Base-by-base conservation (phyloP, 1,139 yeast genomes). In the Maudiozyma humilis region DNA sequence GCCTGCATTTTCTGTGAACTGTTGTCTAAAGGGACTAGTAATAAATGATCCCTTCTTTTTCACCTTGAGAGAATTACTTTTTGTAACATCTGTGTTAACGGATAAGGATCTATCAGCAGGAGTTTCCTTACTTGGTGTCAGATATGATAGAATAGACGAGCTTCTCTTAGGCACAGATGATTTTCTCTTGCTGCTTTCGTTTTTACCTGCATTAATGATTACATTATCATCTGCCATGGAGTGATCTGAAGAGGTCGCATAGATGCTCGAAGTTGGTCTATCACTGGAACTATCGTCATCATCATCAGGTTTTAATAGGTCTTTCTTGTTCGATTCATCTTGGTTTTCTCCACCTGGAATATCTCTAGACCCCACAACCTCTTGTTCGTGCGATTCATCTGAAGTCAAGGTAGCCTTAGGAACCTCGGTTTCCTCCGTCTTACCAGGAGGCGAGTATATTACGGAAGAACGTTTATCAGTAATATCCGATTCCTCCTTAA, bases 251-350 rank as follows among this genome's bases (percentile, higher is more conserved):
- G 43, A 15, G 10, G 51, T 47, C 7, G 48, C 60, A 40, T 60
- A 60, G 8, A 60, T 51, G 47, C 64, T 60, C 2, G 64, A 60
- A 2, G 61, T 47, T 5, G 53, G 47, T 39, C 53, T 50, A 15
- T 40, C 44, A 36, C 31, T 36, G 7, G 30, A 20, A 36, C 14
- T 14, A 23, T n/a, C 31, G 4, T 23, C 20, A 7, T 42, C 43
- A 19, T 43, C 39, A 13, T 14, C 43, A 17, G 23, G 44, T 12
- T 36, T 37, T 30, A 37, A 41, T 12, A 4, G 19, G 3, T 29
- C 37, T 5, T 19, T 38, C 8, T 37, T 16, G 3, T 19, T 27
- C n/a, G 18, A 10, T 3, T 13, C 20, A 10, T 34, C 13, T 10
- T 36, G 17, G 13, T 36, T 18, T 7, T 20, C 30, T n/a, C 25